phyloP scores from a whole-genome alignment of 176 grass and related monocot genomes.

The Pontederia paniculata region DNA sequence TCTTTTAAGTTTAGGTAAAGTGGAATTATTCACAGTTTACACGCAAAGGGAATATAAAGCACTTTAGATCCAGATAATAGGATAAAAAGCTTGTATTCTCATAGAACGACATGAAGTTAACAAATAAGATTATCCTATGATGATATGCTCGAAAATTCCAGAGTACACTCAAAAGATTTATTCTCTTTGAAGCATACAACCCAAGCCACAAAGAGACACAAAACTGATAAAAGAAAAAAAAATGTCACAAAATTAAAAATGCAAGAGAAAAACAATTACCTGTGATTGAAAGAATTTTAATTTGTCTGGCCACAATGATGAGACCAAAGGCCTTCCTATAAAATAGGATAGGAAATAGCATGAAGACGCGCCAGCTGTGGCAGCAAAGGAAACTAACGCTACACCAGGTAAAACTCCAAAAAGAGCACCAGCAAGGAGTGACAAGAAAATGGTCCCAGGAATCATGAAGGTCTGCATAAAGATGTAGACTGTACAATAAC shows the following conservation, averaged over 20 bases:
- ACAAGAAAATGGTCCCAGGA: constrained; percentile 97
- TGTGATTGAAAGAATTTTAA: constrained; percentile 82
- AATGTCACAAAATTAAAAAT: no score
- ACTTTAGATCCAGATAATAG: no score
- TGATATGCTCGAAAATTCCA: no score
- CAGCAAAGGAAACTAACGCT: constrained; percentile 90
- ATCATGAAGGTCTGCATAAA: constrained; percentile 99
- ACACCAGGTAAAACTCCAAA: constrained; percentile 70
- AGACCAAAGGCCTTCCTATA: constrained; percentile 75
- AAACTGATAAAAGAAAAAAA: neutral
- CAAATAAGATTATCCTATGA: no score
- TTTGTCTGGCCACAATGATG: constrained; percentile 90
- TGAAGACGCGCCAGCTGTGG: constrained; percentile 87
- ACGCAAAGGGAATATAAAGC: neutral
- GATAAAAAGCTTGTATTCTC: no score
- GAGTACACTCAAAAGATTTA: no score
- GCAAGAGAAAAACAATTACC: constrained; percentile 20
- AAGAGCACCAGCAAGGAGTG: constrained; percentile 77
- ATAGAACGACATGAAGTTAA: no score
- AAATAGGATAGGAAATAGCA: constrained; percentile 94
- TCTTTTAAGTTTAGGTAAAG: neutral
- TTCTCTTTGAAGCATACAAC: no score
- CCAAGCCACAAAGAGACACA: no score
- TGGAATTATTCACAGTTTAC: neutral
- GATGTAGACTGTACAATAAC: constrained; percentile 85